phyloP scores from a whole-genome alignment of 495 filamentous ascomycete genomes.

The Aspergillus sclerotiicarbonarius region DNA sequence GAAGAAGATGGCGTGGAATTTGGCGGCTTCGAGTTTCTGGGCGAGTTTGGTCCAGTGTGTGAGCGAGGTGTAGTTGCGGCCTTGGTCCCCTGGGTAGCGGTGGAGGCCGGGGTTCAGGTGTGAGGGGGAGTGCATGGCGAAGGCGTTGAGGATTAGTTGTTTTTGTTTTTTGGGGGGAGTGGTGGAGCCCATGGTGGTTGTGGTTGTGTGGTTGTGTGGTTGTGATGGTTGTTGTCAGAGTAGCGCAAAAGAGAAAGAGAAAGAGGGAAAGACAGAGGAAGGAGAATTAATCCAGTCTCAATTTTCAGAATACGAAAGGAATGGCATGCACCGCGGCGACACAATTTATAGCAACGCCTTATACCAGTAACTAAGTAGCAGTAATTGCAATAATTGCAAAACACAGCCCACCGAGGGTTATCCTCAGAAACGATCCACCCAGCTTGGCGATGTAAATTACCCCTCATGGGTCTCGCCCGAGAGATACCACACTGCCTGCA shows the following conservation, averaged over 20 bases:
- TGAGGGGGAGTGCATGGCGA: constrained; percentile 49
- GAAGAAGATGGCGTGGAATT: constrained; percentile 58
- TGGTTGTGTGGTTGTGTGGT: background rate
- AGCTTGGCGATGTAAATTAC: no score
- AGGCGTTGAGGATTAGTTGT: constrained; percentile 57
- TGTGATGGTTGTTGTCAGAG: no score
- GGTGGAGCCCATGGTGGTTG: background rate
- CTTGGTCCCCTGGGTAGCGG: constrained; percentile 48
- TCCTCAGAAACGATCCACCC: background rate
- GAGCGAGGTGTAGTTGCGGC: constrained; percentile 47
- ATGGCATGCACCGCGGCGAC: no score
- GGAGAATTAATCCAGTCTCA: background rate
- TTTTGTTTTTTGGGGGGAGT: constrained; percentile 25
- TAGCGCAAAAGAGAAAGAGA: no score
- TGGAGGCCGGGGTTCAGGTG: constrained; percentile 53
- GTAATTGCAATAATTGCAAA: background rate
- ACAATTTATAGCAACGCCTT: background rate
- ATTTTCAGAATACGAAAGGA: no score
- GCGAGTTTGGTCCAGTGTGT: constrained; percentile 46
- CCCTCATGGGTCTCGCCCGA: background rate
- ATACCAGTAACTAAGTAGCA: background rate
- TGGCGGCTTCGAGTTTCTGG: constrained; percentile 45
- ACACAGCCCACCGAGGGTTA: background rate
- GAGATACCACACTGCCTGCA: background rate
- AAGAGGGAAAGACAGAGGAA: no score